Conservation (phyloP, 106 monocot species). For the Apostasia shenzhenica region DNA sequence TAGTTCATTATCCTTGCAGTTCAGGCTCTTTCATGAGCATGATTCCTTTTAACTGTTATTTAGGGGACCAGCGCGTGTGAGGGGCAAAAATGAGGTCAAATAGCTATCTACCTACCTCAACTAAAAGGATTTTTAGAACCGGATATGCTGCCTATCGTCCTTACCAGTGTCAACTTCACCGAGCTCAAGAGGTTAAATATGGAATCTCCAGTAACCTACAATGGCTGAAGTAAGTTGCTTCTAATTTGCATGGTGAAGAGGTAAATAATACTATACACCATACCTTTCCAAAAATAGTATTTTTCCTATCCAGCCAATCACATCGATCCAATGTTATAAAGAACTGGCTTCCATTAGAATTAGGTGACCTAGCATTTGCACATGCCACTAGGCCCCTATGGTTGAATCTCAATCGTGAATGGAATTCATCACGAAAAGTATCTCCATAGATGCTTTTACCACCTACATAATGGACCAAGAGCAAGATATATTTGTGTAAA, state of each 20-base stretch:
- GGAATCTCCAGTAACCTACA: slow-evolving; percentile 89
- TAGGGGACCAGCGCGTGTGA: no score
- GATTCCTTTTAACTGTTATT: no score
- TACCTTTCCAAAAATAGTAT: slow-evolving; percentile 94
- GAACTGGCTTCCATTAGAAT: slow-evolving; percentile 92
- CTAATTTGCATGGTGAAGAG: neutral
- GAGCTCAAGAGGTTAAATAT: slow-evolving; percentile 73
- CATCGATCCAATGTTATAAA: slow-evolving; percentile 79
- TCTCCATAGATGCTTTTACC: slow-evolving; percentile 84
- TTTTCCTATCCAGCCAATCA: slow-evolving; percentile 87
- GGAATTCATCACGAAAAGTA: slow-evolving; percentile 69
- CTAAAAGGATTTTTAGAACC: slow-evolving; percentile 52
- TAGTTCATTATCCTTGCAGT: no score
- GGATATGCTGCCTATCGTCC: slow-evolving; percentile 59
- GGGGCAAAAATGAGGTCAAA: no score
- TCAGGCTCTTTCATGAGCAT: no score
- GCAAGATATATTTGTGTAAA: no score
- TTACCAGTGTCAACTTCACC: slow-evolving; percentile 78
- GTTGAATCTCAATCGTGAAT: slow-evolving; percentile 74
- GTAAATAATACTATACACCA: slow-evolving; percentile 3
- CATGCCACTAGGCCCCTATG: slow-evolving; percentile 89
- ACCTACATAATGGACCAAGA: slow-evolving; percentile 27
- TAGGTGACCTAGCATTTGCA: slow-evolving; percentile 81
- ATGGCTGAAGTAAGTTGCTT: neutral
- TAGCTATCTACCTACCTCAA: slow-evolving; percentile 39